phyloP scores from a whole-genome alignment of 1,284 basidiomycete genomes.

The Ceratorhiza oryzae-sativae region DNA sequence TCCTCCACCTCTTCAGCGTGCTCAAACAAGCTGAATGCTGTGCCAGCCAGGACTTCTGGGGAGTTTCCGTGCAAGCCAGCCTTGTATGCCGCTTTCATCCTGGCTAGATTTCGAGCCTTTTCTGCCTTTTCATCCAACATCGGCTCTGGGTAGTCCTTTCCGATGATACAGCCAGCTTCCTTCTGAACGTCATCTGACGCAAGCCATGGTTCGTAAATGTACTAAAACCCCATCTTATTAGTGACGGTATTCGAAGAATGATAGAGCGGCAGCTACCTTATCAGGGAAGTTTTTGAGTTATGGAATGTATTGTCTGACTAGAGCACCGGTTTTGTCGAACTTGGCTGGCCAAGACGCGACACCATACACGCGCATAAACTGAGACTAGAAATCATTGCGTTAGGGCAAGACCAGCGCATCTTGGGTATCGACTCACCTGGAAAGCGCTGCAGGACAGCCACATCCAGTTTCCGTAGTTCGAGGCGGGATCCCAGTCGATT shows the following conservation, averaged over 20 bases:
- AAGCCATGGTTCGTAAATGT: constrained; percentile 53
- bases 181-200: constrained; percentile 51
- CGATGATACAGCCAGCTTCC: constrained; percentile 53
- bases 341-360: constrained; percentile 55
- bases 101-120: constrained; percentile 43
- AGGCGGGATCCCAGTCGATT: constrained; percentile 55
- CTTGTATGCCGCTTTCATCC: constrained; percentile 51
- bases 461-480: constrained; percentile 58
- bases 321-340: constrained; percentile 55
- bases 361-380: constrained; percentile 53
- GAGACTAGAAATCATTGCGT: constrained; percentile 20
- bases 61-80: constrained; percentile 48
- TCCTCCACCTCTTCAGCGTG: constrained; percentile 8
- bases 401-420: constrained; percentile 13
- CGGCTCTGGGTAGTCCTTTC: constrained; percentile 53
- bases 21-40: constrained; percentile 45
- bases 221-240: constrained; percentile 43
- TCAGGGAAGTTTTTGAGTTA: constrained; percentile 54
- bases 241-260: not conserved
- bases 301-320: constrained; percentile 57
- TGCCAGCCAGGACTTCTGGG: constrained; percentile 48
- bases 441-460: constrained; percentile 58
- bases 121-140: constrained; percentile 53
- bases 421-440: constrained; percentile 50
- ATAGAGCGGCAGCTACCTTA: constrained; percentile 47